A percentile compares a stretch with the other conserved stretches of the same genome.
These are phyloP conservation scores for Aspergillus taichungensis DNA, from an alignment of 495 filamentous ascomycete genomes.

Conservation along the genomic window DNA sequence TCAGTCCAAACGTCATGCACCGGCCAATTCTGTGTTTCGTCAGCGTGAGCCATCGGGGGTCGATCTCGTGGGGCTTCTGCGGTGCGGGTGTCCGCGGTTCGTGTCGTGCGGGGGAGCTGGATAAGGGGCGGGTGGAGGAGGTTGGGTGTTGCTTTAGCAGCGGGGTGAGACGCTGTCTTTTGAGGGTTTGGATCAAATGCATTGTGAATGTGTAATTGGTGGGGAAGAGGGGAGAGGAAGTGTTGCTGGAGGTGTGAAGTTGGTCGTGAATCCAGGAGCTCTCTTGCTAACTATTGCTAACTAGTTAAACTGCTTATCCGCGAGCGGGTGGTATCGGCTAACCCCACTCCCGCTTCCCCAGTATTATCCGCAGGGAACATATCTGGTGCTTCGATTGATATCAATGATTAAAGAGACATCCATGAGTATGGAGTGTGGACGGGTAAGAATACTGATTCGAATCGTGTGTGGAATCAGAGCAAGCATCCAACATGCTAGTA, in stretches of 20 bases:
- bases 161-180: slow-evolving; percentile 10
- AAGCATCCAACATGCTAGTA: too few species aligned
- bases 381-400: too few species aligned
- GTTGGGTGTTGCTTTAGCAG: not conserved
- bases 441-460: too few species aligned
- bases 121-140: slow-evolving; percentile 13
- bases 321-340: slow-evolving; percentile 2
- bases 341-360: slow-evolving; percentile 8
- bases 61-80: slow-evolving; percentile 27
- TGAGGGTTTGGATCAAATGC: slow-evolving; percentile 11
- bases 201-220: slow-evolving; percentile 8
- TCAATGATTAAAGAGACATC: too few species aligned
- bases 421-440: too few species aligned
- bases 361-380: too few species aligned
- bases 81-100: slow-evolving; percentile 7
- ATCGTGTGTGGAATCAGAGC: too few species aligned
- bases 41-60: slow-evolving; percentile 66
- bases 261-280: not conserved
- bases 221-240: not conserved
- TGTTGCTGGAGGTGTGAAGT: not conserved
- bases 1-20: slow-evolving; percentile 74
- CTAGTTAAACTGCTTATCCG: not conserved
- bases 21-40: slow-evolving; percentile 67
- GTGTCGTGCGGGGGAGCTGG: slow-evolving; percentile 13
- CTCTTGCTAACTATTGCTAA: not conserved